Evolutionary conservation across 441 rosid genomes (phyloP), one percentile per base, ranked within the genome.

Genomic region (Jatropha multifida): DNA sequence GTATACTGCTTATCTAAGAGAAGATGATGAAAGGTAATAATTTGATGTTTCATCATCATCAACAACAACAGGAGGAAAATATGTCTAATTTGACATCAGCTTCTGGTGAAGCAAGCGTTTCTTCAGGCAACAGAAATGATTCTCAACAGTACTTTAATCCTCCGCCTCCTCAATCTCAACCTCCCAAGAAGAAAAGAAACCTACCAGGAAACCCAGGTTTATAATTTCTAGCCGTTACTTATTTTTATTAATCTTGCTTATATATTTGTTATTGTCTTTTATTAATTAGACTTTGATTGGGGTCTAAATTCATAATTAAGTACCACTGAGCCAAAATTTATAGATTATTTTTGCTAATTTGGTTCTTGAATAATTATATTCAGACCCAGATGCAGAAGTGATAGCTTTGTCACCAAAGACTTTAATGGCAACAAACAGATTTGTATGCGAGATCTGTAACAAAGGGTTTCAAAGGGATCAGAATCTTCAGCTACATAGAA

Each of bases 1-100:
- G n/a, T 0, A 32, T 32, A 23, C 40, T 49, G 51, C 49, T 71
- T 17, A 12, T 46, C 54, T 26, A 17, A 68, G 13, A 51, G 44
- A 78, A 64, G 90, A 88, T 78, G 91, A 85, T 85, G 84, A 79
- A 88, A 82, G 85, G 84, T 44, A 44, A 4, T 54, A 54, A 54
- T 61, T 82, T 85, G 83, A 76, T 88, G 67, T 84, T 90, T 76
- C 83, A 89, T 52, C 85, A 85, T 76, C 83, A 89, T 52, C 85
- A 85, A 8, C 86, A 81, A n/a, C 83, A 78, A 56, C 74, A 88
- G 61, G 93, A 88, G 62, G 93, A 90, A 74, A 90, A 88, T 77
- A 90, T 92, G 97, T 91, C 97, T 48, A 94, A 92, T 86, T 82
- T 94, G 87, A 94, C 98, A 73, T 89, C 96, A 68, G 92, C 94